These are phyloP conservation scores for Exophiala sp. DNA, from an alignment of 2,329 filamentous ascomycete species.

Conservation along the genomic window DNA sequence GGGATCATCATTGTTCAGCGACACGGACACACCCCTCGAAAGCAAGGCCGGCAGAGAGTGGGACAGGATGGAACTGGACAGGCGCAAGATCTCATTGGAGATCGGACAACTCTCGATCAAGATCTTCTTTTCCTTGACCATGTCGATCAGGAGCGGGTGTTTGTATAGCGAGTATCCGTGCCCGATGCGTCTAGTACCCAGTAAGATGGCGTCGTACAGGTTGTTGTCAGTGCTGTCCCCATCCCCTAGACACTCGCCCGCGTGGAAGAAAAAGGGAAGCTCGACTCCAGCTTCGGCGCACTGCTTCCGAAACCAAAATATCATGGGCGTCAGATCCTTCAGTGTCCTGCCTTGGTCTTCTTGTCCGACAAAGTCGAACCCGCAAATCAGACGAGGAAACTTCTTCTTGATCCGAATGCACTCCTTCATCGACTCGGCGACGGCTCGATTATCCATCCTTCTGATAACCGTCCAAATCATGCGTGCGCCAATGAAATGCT, in stretches of 20 bases:
- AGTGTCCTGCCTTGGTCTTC: slow-evolving; percentile 75
- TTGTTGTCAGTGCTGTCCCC: slow-evolving; percentile 74
- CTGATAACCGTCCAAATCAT: slow-evolving; percentile 78
- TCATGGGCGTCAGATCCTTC: slow-evolving; percentile 68
- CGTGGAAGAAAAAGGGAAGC: slow-evolving; percentile 94
- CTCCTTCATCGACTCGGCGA: slow-evolving; percentile 76
- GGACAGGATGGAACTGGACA: slow-evolving; percentile 67
- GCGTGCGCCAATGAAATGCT: slow-evolving; percentile 78
- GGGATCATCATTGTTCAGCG: slow-evolving; percentile 85
- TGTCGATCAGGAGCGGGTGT: slow-evolving; percentile 80
- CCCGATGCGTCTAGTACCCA: slow-evolving; percentile 83
- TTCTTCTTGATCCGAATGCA: slow-evolving; percentile 76
- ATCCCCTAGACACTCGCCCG: slow-evolving; percentile 77
- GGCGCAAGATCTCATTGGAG: slow-evolving; percentile 77
- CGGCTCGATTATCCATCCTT: slow-evolving; percentile 53
- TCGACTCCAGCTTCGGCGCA: slow-evolving; percentile 71
- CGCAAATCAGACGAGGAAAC: slow-evolving; percentile 73
- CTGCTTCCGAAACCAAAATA: slow-evolving; percentile 90
- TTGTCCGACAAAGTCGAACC: slow-evolving; percentile 85
- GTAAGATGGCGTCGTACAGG: slow-evolving; percentile 79
- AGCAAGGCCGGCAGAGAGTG: slow-evolving; percentile 80
- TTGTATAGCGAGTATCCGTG: slow-evolving; percentile 86
- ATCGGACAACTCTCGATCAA: slow-evolving; percentile 87
- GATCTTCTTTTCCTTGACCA: slow-evolving; percentile 83
- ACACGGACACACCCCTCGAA: slow-evolving; percentile 74